A percentile compares a stretch with the other conserved stretches of the same genome.
Conservation (phyloP, 192 early-diverging fungal genomes). For the Podila clonocystis region DNA sequence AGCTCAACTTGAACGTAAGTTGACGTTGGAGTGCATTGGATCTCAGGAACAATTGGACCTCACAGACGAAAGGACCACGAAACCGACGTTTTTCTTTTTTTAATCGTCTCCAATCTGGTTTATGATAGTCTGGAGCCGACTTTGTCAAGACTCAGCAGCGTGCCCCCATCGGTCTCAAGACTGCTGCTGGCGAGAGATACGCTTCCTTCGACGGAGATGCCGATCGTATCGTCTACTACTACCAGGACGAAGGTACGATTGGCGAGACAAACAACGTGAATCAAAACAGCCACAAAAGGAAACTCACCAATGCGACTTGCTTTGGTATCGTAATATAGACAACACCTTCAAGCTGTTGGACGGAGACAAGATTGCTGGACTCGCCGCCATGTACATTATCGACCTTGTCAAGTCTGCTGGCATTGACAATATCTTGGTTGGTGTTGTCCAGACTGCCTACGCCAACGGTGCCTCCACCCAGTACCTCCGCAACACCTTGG, state of each 20-base stretch:
- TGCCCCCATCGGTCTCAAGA: conserved; percentile 73
- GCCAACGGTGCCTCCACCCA: conserved; percentile 97
- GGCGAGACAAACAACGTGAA: too few relatives aligned
- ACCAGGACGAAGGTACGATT: conserved; percentile 71
- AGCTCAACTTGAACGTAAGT: conserved; percentile 86
- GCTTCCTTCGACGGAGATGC: conserved; percentile 98
- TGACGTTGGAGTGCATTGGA: background rate
- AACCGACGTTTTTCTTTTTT: background rate
- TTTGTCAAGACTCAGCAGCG: conserved; percentile 94
- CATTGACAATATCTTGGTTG: conserved; percentile 82
- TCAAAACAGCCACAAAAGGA: background rate
- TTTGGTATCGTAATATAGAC: conserved; percentile 49
- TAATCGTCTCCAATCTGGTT: too few relatives aligned
- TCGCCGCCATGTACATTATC: conserved; percentile 94
- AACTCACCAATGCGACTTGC: background rate
- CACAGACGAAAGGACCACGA: too few relatives aligned
- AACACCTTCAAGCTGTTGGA: conserved; percentile 91
- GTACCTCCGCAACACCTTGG: conserved; percentile 91
- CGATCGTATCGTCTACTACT: conserved; percentile 98
- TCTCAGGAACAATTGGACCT: too few relatives aligned
- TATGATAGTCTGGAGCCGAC: conserved; percentile 90
- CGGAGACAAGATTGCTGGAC: conserved; percentile 98
- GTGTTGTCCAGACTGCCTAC: conserved; percentile 99
- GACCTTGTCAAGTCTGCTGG: conserved; percentile 86
- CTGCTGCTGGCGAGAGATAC: conserved; percentile 76